Evolutionary conservation across 73 alveolate genomes (phyloP).

Genomic region (Paramecium sonneborni): DNA sequence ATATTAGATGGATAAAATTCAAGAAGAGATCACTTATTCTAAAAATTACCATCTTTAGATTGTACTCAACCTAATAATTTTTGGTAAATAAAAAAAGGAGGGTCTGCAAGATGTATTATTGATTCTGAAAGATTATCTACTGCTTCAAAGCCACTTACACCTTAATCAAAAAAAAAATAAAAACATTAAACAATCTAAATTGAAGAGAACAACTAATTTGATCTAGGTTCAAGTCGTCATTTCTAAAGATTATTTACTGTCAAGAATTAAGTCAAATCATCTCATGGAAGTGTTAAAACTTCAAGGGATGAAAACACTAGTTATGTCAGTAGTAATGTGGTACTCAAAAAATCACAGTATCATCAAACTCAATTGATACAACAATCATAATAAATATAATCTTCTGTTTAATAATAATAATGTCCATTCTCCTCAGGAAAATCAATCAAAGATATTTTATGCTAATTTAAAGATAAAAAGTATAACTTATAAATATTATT

Average conservation of each 20-base stretch:
- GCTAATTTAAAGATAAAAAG: not conserved
- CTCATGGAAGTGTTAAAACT: not conserved
- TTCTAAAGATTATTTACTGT: not conserved
- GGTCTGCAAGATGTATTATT: not conserved
- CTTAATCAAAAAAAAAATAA: not conserved
- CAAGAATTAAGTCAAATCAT: not conserved
- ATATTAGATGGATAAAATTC: not conserved
- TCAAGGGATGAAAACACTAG: constrained; percentile 1
- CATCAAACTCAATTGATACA: not conserved
- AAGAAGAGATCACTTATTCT: not conserved
- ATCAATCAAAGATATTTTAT: not conserved
- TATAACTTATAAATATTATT: not conserved
- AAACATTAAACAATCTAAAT: not conserved
- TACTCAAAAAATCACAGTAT: not conserved
- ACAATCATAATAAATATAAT: not conserved
- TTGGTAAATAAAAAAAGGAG: constrained; percentile 18
- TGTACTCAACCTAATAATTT: not conserved
- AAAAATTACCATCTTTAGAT: not conserved
- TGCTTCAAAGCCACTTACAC: not conserved
- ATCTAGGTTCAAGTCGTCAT: constrained; percentile 21
- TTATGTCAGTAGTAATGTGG: not conserved
- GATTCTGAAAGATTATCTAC: not conserved
- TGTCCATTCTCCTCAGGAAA: constrained; percentile 32
- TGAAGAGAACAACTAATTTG: not conserved
- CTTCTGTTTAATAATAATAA: not conserved